phyloP scores from a whole-genome alignment of 23 red algal genomes.

The Chondrus crispus region DNA sequence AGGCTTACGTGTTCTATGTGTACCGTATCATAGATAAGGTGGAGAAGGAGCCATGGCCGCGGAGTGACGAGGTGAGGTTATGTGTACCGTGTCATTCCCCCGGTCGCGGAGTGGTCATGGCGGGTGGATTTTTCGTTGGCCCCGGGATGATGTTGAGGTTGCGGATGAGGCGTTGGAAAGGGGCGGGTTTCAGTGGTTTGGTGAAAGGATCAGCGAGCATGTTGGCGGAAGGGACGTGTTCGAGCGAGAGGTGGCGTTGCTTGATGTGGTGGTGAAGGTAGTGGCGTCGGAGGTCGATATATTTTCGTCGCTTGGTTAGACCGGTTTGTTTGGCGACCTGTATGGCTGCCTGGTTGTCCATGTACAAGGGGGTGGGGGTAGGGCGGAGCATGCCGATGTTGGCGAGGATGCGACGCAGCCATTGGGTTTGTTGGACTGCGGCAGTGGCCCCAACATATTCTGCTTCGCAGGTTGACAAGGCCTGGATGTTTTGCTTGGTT shows the following conservation, averaged over 20 bases:
- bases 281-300: not conserved
- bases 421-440: not conserved
- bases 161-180: no score
- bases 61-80: no score
- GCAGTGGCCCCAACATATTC: not conserved
- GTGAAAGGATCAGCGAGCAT: not conserved
- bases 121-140: no score
- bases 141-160: no score
- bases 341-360: not conserved
- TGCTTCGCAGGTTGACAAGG: not conserved
- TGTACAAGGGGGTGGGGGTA: not conserved
- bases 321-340: not conserved
- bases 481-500: not conserved
- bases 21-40: no score
- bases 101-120: no score
- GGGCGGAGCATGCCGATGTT: not conserved
- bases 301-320: not conserved
- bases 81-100: no score
- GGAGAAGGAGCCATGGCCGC: no score
- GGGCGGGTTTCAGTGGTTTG: slow-evolving; percentile 18
- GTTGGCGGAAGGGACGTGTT: not conserved
- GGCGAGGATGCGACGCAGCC: no score
- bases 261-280: not conserved
- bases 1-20: no score
- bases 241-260: not conserved